phyloP scores from a whole-genome alignment of 345 rosid genomes.

The Camelina laxa region DNA sequence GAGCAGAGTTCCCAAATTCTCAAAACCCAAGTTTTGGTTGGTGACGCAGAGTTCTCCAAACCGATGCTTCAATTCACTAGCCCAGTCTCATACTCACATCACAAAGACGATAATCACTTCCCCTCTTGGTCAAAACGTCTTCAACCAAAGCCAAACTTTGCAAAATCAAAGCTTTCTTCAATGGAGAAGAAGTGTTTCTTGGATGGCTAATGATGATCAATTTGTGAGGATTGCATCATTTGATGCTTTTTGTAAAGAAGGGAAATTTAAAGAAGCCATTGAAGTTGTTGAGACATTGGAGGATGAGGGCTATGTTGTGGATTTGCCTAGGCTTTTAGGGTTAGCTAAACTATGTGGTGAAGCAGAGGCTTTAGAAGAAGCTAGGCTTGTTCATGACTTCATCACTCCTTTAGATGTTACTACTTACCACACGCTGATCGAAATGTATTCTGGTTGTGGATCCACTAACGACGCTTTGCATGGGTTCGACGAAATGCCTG shows the following conservation, averaged over 20 bases:
- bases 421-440: conserved; percentile 51
- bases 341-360: conserved; percentile 65
- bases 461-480: conserved; percentile 52
- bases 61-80: conserved; percentile 27
- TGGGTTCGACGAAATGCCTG: conserved; percentile 59
- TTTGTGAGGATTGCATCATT: conserved; percentile 18
- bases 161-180: conserved; percentile 2
- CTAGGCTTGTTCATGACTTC: conserved; percentile 56
- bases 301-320: conserved; percentile 47
- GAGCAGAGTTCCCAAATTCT: conserved; percentile 9
- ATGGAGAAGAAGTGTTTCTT: conserved; percentile 13
- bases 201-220: not conserved
- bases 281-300: conserved; percentile 53
- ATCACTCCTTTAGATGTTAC: conserved; percentile 47
- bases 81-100: not conserved
- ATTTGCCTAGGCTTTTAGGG: conserved; percentile 48
- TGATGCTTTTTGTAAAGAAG: conserved; percentile 46
- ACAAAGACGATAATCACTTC: not conserved
- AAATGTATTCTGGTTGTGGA: conserved; percentile 70
- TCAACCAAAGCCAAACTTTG: too few species aligned
- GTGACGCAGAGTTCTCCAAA: conserved; percentile 4
- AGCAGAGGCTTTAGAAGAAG: conserved; percentile 59
- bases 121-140: too few species aligned
- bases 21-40: conserved; percentile 13
- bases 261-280: conserved; percentile 60